Percentiles rank a stretch among this genome's conserved stretches.
phyloP scores from a whole-genome alignment of 2,329 filamentous ascomycete genomes.

The Nigrospora oryzae region DNA sequence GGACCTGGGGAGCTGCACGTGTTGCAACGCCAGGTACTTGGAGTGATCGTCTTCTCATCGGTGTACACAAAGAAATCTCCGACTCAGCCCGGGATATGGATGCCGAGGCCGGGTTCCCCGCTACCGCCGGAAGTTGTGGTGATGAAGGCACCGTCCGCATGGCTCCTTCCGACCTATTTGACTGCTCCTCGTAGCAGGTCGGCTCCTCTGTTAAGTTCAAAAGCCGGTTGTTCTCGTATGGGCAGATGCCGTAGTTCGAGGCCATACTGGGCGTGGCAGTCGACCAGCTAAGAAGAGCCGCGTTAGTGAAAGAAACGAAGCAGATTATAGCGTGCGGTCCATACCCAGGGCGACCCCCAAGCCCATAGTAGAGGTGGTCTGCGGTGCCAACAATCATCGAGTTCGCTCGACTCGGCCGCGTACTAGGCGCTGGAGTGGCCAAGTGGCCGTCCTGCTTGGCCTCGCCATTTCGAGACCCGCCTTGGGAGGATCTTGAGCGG shows the following conservation, averaged over 20 bases:
- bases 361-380: conserved; percentile 8
- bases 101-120: conserved; percentile 13
- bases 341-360: conserved; percentile 8
- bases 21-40: conserved; percentile 20
- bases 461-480: conserved; percentile 3
- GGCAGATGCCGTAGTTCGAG: conserved; percentile 32
- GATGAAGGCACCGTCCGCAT: too few species aligned
- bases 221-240: conserved; percentile 36
- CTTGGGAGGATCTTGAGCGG: conserved; percentile 25
- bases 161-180: neutral
- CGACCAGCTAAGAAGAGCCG: conserved; percentile 18
- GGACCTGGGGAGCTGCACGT: conserved; percentile 8
- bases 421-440: conserved; percentile 8
- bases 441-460: neutral
- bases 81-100: conserved; percentile 32
- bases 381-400: conserved; percentile 19
- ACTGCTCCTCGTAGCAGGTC: conserved; percentile 20
- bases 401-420: conserved; percentile 18
- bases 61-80: conserved; percentile 25
- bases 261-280: conserved; percentile 25
- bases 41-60: conserved; percentile 21
- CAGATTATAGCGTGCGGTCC: neutral
- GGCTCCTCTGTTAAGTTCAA: conserved; percentile 28
- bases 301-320: neutral
- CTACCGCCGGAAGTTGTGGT: conserved; percentile 4